These are phyloP conservation scores for Lepidium campestre DNA, from an alignment of 441 rosid species.

Conservation along the genomic window DNA sequence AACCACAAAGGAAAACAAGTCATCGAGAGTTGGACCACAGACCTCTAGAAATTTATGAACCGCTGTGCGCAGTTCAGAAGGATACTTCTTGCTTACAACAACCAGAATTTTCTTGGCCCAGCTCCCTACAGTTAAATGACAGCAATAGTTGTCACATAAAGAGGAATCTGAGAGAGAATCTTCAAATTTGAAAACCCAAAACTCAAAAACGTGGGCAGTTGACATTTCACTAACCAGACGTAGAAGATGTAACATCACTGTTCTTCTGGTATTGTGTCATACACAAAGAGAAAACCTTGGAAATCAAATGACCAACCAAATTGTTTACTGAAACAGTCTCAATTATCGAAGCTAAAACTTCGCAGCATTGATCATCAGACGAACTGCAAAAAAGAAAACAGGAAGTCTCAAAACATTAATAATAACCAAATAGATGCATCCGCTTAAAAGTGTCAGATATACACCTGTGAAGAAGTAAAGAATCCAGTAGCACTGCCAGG, in stretches of 20 bases:
- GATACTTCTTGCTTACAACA: slow-evolving; percentile 63
- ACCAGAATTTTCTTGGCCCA: slow-evolving; percentile 69
- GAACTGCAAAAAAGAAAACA: slow-evolving; percentile 50
- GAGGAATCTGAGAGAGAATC: not conserved
- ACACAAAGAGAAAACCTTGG: slow-evolving; percentile 60
- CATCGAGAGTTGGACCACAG: slow-evolving; percentile 10
- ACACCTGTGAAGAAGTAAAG: slow-evolving; percentile 72
- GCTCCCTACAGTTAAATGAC: slow-evolving; percentile 43
- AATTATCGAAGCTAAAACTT: slow-evolving; percentile 52
- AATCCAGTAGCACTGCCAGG: slow-evolving; percentile 55
- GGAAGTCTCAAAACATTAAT: slow-evolving; percentile 20
- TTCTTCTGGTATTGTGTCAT: slow-evolving; percentile 51
- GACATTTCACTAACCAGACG: slow-evolving; percentile 45
- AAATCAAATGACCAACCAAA: slow-evolving; percentile 50
- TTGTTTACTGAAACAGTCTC: slow-evolving; percentile 59
- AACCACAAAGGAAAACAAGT: not conserved
- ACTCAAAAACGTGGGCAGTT: not conserved
- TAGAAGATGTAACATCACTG: slow-evolving; percentile 36
- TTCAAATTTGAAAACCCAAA: not conserved
- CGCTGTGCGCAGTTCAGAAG: slow-evolving; percentile 56
- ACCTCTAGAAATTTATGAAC: slow-evolving; percentile 74
- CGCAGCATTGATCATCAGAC: slow-evolving; percentile 48
- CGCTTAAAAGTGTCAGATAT: slow-evolving; percentile 14
- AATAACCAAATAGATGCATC: not conserved
- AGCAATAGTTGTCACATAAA: slow-evolving; percentile 7